A percentile compares a stretch with the other conserved stretches of the same genome.
Evolutionary conservation across 768 basidiomycete species (phyloP).

Genomic region (Naganishia vishniacii): DNA sequence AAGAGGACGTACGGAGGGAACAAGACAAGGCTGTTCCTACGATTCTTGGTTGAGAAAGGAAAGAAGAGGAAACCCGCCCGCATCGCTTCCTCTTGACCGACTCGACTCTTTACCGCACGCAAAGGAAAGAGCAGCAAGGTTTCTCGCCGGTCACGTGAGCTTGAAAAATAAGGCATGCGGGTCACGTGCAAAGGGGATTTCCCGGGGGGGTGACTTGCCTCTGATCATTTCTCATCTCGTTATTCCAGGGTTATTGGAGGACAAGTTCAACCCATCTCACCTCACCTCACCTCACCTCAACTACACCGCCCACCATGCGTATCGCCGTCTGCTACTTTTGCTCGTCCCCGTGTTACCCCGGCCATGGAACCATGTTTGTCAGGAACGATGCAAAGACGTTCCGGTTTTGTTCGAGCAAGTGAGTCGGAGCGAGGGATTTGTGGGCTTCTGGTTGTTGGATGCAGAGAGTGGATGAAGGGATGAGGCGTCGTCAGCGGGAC

Average conservation of each 20-base stretch:
- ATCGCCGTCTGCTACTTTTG: conserved; percentile 24
- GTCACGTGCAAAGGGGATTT: conserved; percentile 3
- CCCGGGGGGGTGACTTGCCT: not conserved
- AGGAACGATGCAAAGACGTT: conserved; percentile 97
- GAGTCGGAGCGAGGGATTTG: conserved; percentile 42
- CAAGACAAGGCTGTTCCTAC: conserved; percentile 1
- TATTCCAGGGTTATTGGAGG: too few species aligned
- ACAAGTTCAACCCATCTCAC: too few species aligned
- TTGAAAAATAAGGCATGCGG: not conserved
- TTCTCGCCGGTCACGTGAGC: not conserved
- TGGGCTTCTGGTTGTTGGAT: not conserved
- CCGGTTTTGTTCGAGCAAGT: conserved; percentile 97
- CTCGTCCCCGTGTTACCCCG: conserved; percentile 22
- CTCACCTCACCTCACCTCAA: not conserved
- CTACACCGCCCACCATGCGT: conserved; percentile 13
- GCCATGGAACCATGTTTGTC: conserved; percentile 63
- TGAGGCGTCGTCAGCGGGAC: not conserved
- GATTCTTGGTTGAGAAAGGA: not conserved
- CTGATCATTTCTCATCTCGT: too few species aligned
- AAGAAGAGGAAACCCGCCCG: too few species aligned
- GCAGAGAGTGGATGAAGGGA: not conserved
- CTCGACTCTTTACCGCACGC: too few species aligned
- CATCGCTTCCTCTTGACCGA: too few species aligned
- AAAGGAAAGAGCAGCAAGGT: conserved; percentile 16
- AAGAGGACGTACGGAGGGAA: not conserved